Conservation (phyloP, 257 asterid species). For the Solanum sitiens region DNA sequence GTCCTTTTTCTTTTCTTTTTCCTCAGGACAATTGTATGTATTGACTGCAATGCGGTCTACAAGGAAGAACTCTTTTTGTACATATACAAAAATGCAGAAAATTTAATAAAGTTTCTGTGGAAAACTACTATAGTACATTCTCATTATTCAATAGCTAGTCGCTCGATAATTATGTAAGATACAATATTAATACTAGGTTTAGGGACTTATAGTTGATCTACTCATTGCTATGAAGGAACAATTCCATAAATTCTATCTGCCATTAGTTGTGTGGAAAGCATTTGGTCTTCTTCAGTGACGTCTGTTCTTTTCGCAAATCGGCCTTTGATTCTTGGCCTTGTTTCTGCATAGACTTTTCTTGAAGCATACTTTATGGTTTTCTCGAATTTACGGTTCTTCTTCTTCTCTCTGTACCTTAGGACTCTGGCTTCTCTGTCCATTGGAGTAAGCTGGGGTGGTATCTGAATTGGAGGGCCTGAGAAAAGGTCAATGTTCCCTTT, state of each 20-base stretch:
- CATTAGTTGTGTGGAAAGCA: constrained; percentile 37
- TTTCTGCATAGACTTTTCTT: constrained; percentile 83
- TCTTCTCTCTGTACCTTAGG: constrained; percentile 74
- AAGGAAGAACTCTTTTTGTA: background rate
- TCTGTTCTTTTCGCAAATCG: constrained; percentile 62
- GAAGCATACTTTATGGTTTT: constrained; percentile 85
- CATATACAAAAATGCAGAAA: background rate
- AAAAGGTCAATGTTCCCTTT: constrained; percentile 61
- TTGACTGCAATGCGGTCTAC: background rate
- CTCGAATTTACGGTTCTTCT: constrained; percentile 64
- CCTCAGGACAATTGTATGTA: background rate
- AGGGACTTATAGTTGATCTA: background rate
- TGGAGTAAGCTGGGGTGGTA: constrained; percentile 40
- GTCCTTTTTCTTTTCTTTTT: background rate
- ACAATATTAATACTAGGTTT: background rate
- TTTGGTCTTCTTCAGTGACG: constrained; percentile 32
- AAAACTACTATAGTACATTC: background rate
- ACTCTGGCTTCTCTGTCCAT: constrained; percentile 77
- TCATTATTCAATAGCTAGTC: constrained; percentile 1
- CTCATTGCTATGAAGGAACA: constrained; percentile 31
- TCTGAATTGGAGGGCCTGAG: constrained; percentile 24
- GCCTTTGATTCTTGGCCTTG: constrained; percentile 74
- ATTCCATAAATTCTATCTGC: constrained; percentile 45
- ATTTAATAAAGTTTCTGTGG: background rate
- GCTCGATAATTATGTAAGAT: background rate